phyloP scores from a whole-genome alignment of 1,284 basidiomycete species.

The Cryptococcus hybrid region DNA sequence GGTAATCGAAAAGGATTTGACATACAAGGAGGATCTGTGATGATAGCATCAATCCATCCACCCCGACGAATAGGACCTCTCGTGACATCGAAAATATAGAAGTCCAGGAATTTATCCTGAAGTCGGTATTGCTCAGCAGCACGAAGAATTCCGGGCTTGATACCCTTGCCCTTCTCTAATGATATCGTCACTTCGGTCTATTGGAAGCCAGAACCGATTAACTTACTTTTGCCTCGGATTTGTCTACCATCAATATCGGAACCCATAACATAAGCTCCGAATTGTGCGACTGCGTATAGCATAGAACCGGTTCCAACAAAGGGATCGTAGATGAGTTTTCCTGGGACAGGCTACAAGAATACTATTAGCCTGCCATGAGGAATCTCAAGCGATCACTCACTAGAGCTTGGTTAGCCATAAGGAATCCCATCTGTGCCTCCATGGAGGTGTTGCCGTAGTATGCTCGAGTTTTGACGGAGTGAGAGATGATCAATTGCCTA shows the following conservation, averaged over 20 bases:
- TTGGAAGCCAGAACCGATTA: neutral
- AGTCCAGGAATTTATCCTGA: slow-evolving; percentile 70
- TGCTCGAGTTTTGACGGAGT: slow-evolving; percentile 83
- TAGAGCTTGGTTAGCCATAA: slow-evolving; percentile 95
- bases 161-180: slow-evolving; percentile 49
- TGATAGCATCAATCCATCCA: slow-evolving; percentile 87
- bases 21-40: slow-evolving; percentile 90
- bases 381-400: slow-evolving; percentile 50
- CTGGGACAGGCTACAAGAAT: slow-evolving; percentile 66
- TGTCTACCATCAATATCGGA: slow-evolving; percentile 97
- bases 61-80: slow-evolving; percentile 84
- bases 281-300: slow-evolving; percentile 79
- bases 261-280: slow-evolving; percentile 83
- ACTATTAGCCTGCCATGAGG: neutral
- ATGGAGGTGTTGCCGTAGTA: slow-evolving; percentile 98
- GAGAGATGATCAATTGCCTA: slow-evolving; percentile 63
- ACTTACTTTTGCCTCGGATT: slow-evolving; percentile 79
- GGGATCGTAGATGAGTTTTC: slow-evolving; percentile 92
- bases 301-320: slow-evolving; percentile 97
- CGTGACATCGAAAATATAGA: slow-evolving; percentile 87
- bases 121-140: slow-evolving; percentile 86
- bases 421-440: slow-evolving; percentile 90
- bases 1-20: neutral
- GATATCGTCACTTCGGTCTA: neutral
- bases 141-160: slow-evolving; percentile 65